Base-by-base conservation (phyloP, 2,329 filamentous ascomycete genomes). In the Cladophialophora yegresii region DNA sequence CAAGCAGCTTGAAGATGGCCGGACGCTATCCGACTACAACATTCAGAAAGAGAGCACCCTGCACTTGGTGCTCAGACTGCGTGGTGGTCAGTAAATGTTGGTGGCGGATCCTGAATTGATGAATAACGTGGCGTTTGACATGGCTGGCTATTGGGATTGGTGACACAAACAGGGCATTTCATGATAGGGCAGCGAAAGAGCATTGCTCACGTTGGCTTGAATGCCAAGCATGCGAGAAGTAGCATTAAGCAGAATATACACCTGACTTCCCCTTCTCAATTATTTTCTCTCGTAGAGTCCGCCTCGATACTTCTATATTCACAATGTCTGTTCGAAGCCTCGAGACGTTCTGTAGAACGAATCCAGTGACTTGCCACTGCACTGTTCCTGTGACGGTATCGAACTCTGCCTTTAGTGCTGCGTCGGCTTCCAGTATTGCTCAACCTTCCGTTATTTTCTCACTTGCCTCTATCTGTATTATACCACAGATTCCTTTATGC, bases 41-140 rank as follows among this genome's bases (percentile, higher is more conserved):
- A 82, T 82, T 62, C 81, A 82, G 75, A 85, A 86, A 82, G 85
- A 87, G 79, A 84, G 82, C 60, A 88, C 85, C 1, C 79, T 88
- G 65, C 85, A 88, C 77, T 80, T 88, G 79, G 85, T 88, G 73
- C 80, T 86, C 68, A 81, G 84, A 77, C 81, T 86, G 53, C 84
- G 84, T 76, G 84, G 82, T 67, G 82, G 82, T 62, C 68, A 71
- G 65, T 72, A 71, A 50, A 28, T n/a, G 26, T 57, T 40, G 56
- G 45, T 20, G 50, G 53, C 47, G 32, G n/a, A 51, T 58, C 53
- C 23, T 28, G 26, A 45, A 32, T 58, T 45, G 16, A 63, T 54
- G 45, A 55, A 30, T 62, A 22, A 51, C 28, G 60, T 56, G 36
- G 45, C 62, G 60, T 61, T 55, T n/a, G 36, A 61, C 23, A 16